A percentile compares a stretch with the other conserved stretches of the same genome.
Conservation (phyloP, 2,329 filamentous ascomycete species). For the Sporothrix variecibatus region DNA sequence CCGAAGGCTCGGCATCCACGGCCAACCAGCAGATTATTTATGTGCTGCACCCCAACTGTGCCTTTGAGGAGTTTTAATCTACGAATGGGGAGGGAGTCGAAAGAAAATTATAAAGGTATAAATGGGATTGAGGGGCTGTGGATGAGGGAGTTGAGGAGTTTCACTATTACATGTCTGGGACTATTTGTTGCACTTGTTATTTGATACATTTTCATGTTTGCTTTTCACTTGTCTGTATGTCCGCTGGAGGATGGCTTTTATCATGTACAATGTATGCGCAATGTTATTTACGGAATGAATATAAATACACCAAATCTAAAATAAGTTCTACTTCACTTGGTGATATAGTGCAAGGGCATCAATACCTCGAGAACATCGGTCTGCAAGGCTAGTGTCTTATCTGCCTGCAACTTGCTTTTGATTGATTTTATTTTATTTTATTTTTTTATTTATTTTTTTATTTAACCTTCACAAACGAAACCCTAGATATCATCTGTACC, state of each 20-base stretch:
- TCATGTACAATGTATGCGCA: slow-evolving; percentile 10
- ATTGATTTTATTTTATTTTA: background rate
- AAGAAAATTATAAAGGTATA: slow-evolving; percentile 2
- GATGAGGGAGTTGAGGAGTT: slow-evolving; percentile 12
- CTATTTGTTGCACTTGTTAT: background rate
- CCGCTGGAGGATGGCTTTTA: background rate
- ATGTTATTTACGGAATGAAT: slow-evolving; percentile 11
- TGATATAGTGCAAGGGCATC: background rate
- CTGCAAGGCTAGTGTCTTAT: no score
- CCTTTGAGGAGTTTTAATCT: slow-evolving; percentile 65
- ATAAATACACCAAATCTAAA: background rate
- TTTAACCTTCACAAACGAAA: no score
- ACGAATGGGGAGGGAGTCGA: background rate
- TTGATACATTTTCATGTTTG: slow-evolving; percentile 8
- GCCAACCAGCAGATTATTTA: slow-evolving; percentile 65
- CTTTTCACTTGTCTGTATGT: background rate
- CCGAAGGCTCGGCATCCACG: slow-evolving; percentile 39
- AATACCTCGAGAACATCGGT: no score
- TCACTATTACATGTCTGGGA: background rate
- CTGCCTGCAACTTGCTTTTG: no score
- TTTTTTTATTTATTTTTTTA: background rate
- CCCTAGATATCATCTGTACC: no score
- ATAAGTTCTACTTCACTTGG: background rate
- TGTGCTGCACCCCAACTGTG: slow-evolving; percentile 91
- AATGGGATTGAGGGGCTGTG: background rate